These are phyloP conservation scores for Pythium monospermum DNA, from an alignment of 352 stramenopile genomes.

Conservation along the genomic window DNA sequence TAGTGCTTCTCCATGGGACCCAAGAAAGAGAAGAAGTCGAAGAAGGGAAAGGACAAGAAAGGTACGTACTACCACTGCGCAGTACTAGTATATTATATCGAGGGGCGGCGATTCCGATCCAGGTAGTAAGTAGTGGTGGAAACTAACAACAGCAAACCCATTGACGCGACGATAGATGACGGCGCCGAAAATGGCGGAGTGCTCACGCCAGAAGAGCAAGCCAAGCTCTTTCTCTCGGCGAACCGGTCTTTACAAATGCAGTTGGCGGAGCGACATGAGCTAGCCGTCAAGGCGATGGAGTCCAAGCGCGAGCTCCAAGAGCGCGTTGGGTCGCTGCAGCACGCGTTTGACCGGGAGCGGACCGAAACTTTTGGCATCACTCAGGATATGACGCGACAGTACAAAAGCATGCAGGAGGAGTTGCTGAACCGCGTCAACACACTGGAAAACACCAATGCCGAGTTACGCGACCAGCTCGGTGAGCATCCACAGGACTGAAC, in stretches of 20 bases:
- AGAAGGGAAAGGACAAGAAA: conserved; percentile 77
- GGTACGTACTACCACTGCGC: too few relatives aligned
- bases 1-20: conserved; percentile 43
- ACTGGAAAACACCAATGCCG: conserved; percentile 90
- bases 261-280: conserved; percentile 82
- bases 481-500: not conserved
- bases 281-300: conserved; percentile 81
- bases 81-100: too few relatives aligned
- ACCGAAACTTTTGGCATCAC: conserved; percentile 91
- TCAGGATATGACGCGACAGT: conserved; percentile 95
- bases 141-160: not conserved
- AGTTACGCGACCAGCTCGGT: conserved; percentile 90
- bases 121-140: too few relatives aligned
- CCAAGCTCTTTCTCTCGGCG: conserved; percentile 78
- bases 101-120: too few relatives aligned
- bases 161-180: conserved; percentile 55
- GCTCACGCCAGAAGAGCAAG: conserved; percentile 75
- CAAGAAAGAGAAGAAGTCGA: conserved; percentile 75
- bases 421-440: conserved; percentile 82
- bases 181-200: conserved; percentile 68
- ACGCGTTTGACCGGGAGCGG: conserved; percentile 84
- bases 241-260: conserved; percentile 88
- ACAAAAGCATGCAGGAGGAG: conserved; percentile 96
- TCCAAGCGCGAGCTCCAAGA: conserved; percentile 86
- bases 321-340: conserved; percentile 74